Conservation (phyloP, 768 basidiomycete genomes). For the Vararia minispora region DNA sequence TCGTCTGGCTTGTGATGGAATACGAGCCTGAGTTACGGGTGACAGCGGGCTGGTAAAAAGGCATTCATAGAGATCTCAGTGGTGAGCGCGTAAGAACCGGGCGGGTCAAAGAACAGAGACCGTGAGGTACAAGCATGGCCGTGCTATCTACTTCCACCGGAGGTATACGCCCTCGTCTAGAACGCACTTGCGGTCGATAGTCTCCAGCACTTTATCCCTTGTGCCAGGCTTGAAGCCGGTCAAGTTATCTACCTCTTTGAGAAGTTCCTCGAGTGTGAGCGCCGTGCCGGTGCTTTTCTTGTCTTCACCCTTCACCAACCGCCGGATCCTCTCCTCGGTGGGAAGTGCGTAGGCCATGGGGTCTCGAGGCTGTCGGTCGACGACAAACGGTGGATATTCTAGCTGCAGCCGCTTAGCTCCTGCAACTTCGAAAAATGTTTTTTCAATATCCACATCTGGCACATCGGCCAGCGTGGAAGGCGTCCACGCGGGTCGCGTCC, state of each 20-base stretch:
- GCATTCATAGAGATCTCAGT: too few species aligned
- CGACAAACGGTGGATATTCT: too few species aligned
- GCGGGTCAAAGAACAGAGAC: too few species aligned
- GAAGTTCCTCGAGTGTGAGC: constrained; percentile 50
- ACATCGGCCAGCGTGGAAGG: constrained; percentile 57
- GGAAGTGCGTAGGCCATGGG: constrained; percentile 51
- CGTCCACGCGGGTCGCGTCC: constrained; percentile 57
- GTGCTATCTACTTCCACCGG: constrained; percentile 40
- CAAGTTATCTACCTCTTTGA: constrained; percentile 40
- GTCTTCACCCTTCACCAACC: constrained; percentile 54
- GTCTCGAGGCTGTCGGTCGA: constrained; percentile 14
- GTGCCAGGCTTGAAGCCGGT: constrained; percentile 48
- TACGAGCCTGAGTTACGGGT: too few species aligned
- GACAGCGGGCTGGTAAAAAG: too few species aligned
- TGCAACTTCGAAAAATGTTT: constrained; percentile 59
- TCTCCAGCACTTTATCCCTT: constrained; percentile 65
- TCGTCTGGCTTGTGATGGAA: too few species aligned
- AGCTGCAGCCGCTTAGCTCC: too few species aligned
- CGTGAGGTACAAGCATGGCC: too few species aligned
- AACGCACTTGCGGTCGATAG: constrained; percentile 58
- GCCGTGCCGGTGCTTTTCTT: constrained; percentile 50
- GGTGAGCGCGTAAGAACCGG: too few species aligned
- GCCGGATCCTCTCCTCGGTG: constrained; percentile 61
- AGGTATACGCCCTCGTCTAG: constrained; percentile 43
- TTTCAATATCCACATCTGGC: constrained; percentile 36